A percentile compares a stretch with the other conserved stretches of the same genome.
These are phyloP conservation scores for Sugiyamaella xylanicola DNA, from an alignment of 1,139 yeast species.

Conservation along the genomic window DNA sequence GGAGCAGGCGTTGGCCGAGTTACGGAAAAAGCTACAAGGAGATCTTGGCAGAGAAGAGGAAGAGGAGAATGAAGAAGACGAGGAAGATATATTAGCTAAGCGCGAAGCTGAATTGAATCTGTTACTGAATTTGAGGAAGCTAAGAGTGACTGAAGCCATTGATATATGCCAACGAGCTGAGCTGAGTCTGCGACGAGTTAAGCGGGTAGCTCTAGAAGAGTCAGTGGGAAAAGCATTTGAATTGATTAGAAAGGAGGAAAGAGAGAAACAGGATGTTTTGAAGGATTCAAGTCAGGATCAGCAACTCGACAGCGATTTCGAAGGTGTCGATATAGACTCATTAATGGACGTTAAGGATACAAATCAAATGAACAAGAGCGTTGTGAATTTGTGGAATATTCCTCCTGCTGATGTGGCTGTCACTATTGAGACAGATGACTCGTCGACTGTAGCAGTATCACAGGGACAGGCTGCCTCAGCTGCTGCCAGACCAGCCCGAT, in stretches of 20 bases:
- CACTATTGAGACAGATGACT: conserved; percentile 18
- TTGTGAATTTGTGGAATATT: conserved; percentile 68
- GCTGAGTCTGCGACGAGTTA: conserved; percentile 58
- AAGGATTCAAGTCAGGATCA: conserved; percentile 27
- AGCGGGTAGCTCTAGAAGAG: conserved; percentile 59
- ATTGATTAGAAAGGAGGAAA: conserved; percentile 45
- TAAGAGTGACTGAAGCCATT: conserved; percentile 29
- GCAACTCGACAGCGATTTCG: conserved; percentile 46
- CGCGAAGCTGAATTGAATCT: conserved; percentile 21
- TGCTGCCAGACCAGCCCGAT: too few species aligned
- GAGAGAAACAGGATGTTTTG: conserved; percentile 43
- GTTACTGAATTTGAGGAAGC: conserved; percentile 26
- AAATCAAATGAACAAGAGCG: conserved; percentile 74
- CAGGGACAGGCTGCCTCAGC: conserved; percentile 12
- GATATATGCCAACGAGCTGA: conserved; percentile 32
- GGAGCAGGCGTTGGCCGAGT: conserved; percentile 20
- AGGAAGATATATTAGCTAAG: conserved; percentile 8
- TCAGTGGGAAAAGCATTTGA: conserved; percentile 58
- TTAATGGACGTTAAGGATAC: conserved; percentile 55
- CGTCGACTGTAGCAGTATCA: conserved; percentile 20
- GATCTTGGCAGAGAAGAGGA: not conserved
- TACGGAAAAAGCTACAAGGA: conserved; percentile 2
- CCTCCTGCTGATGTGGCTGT: conserved; percentile 21
- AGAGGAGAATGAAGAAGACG: conserved; percentile 3
- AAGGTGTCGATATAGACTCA: conserved; percentile 48